Base-by-base conservation (phyloP, 805 yeast genomes). In the Grigorovia yakushimaensis region DNA sequence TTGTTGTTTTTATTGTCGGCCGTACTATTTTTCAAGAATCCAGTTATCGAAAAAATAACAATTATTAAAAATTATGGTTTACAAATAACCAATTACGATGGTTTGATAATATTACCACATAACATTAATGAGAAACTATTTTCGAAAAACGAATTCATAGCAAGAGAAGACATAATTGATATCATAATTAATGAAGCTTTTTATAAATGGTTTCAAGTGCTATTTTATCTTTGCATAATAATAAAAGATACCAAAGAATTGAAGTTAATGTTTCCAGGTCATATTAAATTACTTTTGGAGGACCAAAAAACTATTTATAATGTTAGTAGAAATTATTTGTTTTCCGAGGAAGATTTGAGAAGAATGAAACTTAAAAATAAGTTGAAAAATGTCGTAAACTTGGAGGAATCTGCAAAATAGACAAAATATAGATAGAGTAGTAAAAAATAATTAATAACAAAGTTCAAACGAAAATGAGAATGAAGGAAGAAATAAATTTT, bases 161-260 rank as follows among this genome's bases (percentile, higher is more conserved):
- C 88, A 0, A 64, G 71, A 37, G 75, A 73, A 42, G 69, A 69
- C 41, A 72, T 85, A 45, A 72, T 76, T 4, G 91, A 84, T 60
- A 61, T 85, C 10, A 76, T 83, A 0, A 79, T 86, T 22, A 84
- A 84, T 58, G 95, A 86, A 61, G 89, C 85, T 0, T 84, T 86
- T 59, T 48, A 49, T 41, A 71, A 71, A 47, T 82, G 82, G 5
- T 75, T 79, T 51, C 81, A 80, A 51, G 87, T 84, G 9, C 68
- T 81, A 2, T 81, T 73, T 59, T 81, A 84, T 57, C 65, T 85
- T 60, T 78, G 82, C 39, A 67, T 84, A 4, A 66, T 84, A 35
- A 73, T 80, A 17, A 72, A 72, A 45, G 70, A 68, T 36, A 56
- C 53, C 8, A 56, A 57, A 15, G 58, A 54, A 40, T 52, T 68